Evolutionary conservation across 257 asterid genomes (phyloP), one percentile per base, ranked within the genome.

Genomic region (Jacaranda copaia): DNA sequence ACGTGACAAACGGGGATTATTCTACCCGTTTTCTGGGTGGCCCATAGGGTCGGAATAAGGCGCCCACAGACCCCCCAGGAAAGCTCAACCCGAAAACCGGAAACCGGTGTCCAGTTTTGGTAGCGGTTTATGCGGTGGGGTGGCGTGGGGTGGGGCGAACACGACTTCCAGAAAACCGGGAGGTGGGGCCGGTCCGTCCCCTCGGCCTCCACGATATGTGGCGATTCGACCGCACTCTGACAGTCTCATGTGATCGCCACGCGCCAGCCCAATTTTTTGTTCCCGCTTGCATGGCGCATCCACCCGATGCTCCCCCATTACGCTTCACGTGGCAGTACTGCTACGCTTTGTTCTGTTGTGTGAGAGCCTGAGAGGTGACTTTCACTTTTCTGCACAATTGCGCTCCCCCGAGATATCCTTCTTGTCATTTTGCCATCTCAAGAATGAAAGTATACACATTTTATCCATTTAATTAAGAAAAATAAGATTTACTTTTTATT

Each of bases 171-270:
- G 82, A 77, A 89, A 88, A 92, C 90, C 91, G 81, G 97, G 97
- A 92, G 89, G 69, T 59, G 87, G 89, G 84, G 40, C 78, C 81
- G 76, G 18, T 73, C 67, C 72, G 9, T 0, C 6, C 49, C 42
- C 7, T 5, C 25, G 57, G 58, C 35, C 79, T 77, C 92, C 91
- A 79, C 79, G 73, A 84, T 70, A 85, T 85, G 94, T 84, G 96
- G 96, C 92, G 89, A 92, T 92, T 89, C 96, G 94, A 90, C 94
- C 92, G 83, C 86, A 25, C 82, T 77, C 91, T 92, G 93, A 87
- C 92, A 82, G 1, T 0, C 5, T 66, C 97, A 79, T 75, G 88
- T 87, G 96, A 7, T 0, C 0, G 2, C 59, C 89, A 88, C 96
- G 91, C 91, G 89, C 95, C 68, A 18, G 56, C 1, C 65, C 80